phyloP scores from a whole-genome alignment of 805 yeast species.

The Zygotorulaspora danielsina region DNA sequence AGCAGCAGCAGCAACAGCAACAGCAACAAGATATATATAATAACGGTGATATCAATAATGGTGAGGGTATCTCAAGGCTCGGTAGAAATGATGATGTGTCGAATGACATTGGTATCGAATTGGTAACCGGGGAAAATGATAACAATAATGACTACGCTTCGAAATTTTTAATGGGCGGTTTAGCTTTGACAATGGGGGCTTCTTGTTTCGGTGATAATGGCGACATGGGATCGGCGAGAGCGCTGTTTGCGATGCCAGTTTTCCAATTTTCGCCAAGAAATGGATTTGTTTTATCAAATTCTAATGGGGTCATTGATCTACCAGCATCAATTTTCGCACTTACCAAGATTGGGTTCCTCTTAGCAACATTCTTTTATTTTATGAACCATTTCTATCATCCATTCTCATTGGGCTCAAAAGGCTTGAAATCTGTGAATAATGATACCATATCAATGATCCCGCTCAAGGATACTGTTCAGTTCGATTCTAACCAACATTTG shows the following conservation, averaged over 20 bases:
- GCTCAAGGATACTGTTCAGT: slow-evolving; percentile 18
- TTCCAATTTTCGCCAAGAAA: slow-evolving; percentile 28
- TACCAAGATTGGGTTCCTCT: slow-evolving; percentile 26
- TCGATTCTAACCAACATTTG: slow-evolving; percentile 12
- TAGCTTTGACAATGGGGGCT: slow-evolving; percentile 61
- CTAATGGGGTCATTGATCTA: slow-evolving; percentile 28
- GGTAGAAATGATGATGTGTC: neutral
- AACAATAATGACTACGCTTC: slow-evolving; percentile 32
- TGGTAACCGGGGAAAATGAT: slow-evolving; percentile 3
- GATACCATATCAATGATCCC: slow-evolving; percentile 11
- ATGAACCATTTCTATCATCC: slow-evolving; percentile 19
- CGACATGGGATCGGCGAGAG: slow-evolving; percentile 39
- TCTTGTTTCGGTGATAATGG: slow-evolving; percentile 51
- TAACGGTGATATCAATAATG: neutral
- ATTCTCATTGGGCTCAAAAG: slow-evolving; percentile 1
- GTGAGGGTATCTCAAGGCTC: neutral
- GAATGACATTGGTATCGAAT: neutral
- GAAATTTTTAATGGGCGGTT: slow-evolving; percentile 56
- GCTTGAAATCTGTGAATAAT: slow-evolving; percentile 3
- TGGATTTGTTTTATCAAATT: slow-evolving; percentile 22
- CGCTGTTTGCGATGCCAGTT: slow-evolving; percentile 48
- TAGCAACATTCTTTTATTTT: slow-evolving; percentile 29
- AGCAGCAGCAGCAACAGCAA: slow-evolving; percentile 7
- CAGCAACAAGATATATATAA: neutral
- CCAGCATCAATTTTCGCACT: slow-evolving; percentile 29